These are phyloP conservation scores for Cymbidium sinense DNA, from an alignment of 106 monocot species.

Conservation along the genomic window DNA sequence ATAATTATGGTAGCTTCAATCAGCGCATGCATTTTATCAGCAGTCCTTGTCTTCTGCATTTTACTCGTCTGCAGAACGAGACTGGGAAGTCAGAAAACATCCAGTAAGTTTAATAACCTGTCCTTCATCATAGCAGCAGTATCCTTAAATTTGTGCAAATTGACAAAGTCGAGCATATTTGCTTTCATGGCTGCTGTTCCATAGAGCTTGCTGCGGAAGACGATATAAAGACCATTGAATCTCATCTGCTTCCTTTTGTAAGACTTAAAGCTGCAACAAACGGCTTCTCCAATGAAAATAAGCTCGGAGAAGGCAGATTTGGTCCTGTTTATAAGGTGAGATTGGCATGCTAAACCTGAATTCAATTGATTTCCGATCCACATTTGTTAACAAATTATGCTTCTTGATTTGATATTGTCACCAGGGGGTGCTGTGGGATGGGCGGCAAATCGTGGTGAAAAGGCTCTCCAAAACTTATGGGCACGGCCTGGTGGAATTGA, in stretches of 20 bases:
- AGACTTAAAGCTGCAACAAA: conserved; percentile 2
- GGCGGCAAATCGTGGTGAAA: conserved; percentile 11
- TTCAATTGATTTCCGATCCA: too few species aligned
- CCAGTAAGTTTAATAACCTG: not conserved
- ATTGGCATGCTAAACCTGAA: not conserved
- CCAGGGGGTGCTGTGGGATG: conserved; percentile 11
- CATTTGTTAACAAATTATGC: not conserved
- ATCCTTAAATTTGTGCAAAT: not conserved
- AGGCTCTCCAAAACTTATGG: conserved; percentile 6
- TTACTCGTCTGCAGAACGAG: not conserved
- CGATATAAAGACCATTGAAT: not conserved
- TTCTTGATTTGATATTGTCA: not conserved
- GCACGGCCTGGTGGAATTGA: conserved; percentile 5
- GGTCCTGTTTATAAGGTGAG: conserved; percentile 5
- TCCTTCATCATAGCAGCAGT: too few species aligned
- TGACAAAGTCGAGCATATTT: not conserved
- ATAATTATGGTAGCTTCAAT: not conserved
- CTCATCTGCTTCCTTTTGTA: not conserved
- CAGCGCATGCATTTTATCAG: not conserved
- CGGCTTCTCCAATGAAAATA: conserved; percentile 6
- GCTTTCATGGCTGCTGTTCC: not conserved
- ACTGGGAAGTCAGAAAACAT: not conserved
- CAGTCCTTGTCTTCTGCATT: not conserved
- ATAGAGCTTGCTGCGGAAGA: not conserved
- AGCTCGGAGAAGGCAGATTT: conserved; percentile 7